phyloP scores from a whole-genome alignment of 1,284 basidiomycete species.

The Trametes polyzona region DNA sequence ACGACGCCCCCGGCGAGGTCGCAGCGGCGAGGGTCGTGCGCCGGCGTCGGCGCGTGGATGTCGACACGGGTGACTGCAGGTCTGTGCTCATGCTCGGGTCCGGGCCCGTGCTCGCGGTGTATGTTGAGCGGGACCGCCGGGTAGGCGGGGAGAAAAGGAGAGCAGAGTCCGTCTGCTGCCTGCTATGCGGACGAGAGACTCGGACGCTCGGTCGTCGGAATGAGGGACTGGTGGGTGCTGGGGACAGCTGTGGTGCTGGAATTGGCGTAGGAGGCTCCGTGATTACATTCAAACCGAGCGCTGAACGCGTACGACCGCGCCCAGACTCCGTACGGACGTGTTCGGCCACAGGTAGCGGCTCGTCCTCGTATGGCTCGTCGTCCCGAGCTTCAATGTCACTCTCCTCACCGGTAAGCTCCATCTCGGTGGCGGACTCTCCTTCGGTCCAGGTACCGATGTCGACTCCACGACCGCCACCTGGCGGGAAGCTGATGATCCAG shows the following conservation, averaged over 20 bases:
- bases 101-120: conserved; percentile 16
- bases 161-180: conserved; percentile 31
- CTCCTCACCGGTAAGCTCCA: conserved; percentile 30
- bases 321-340: conserved; percentile 8
- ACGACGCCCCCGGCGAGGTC: conserved; percentile 7
- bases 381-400: conserved; percentile 29
- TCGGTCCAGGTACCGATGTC: conserved; percentile 60
- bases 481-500: conserved; percentile 83
- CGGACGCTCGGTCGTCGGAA: conserved; percentile 2
- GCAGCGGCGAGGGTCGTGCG: conserved; percentile 25
- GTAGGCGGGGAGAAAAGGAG: conserved; percentile 17
- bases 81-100: conserved; percentile 10
- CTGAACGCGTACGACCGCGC: conserved; percentile 14
- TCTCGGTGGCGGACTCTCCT: conserved; percentile 34
- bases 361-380: conserved; percentile 36
- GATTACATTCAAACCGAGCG: conserved; percentile 19
- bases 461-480: conserved; percentile 52
- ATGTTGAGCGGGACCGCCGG: conserved; percentile 24
- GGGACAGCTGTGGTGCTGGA: conserved; percentile 18
- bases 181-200: conserved; percentile 12
- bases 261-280: conserved; percentile 22
- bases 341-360: conserved; percentile 34
- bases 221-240: conserved; percentile 9
- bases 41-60: conserved; percentile 20
- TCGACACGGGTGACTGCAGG: background rate